Conservation (phyloP, 2,329 filamentous ascomycete species). For the Juglanconis sp. region DNA sequence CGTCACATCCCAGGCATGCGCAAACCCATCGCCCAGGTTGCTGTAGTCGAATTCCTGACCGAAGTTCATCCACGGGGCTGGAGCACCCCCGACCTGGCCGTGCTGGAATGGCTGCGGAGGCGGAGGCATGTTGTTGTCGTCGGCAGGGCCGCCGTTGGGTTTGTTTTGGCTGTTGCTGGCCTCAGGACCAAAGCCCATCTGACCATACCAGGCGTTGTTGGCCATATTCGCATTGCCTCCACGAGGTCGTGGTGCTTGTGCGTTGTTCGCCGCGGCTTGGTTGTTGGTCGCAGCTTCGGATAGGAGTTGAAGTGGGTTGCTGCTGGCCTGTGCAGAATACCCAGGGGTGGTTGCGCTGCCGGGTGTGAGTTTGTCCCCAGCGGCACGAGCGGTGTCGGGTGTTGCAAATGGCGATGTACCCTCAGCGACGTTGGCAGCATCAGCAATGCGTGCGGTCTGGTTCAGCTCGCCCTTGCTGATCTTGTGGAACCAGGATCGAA, state of each 20-base stretch:
- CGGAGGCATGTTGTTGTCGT: conserved; percentile 16
- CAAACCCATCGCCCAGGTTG: conserved; percentile 37
- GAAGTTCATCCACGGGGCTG: conserved; percentile 31
- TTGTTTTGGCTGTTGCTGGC: conserved; percentile 5
- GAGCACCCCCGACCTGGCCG: conserved; percentile 5
- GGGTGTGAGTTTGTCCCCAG: conserved; percentile 9
- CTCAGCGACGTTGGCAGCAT: conserved; percentile 7
- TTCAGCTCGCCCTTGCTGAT: conserved; percentile 22
- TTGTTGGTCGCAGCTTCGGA: conserved; percentile 55
- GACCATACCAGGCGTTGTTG: conserved; percentile 4
- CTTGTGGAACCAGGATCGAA: conserved; percentile 66
- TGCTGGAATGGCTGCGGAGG: conserved; percentile 20
- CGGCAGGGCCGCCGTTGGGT: not conserved
- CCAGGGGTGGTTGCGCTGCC: conserved; percentile 21
- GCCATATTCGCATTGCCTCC: conserved; percentile 9
- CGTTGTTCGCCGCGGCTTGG: conserved; percentile 22
- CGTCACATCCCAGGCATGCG: conserved; percentile 42
- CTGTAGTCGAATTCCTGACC: conserved; percentile 33
- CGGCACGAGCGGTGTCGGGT: not conserved
- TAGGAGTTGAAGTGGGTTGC: conserved; percentile 52
- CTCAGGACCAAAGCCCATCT: not conserved
- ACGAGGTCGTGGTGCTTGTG: not conserved
- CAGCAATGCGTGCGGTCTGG: conserved; percentile 5
- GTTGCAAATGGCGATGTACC: conserved; percentile 9
- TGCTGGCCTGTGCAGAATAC: conserved; percentile 35